These are phyloP conservation scores for Trametes cingulata DNA, from an alignment of 768 basidiomycete species.

Conservation along the genomic window DNA sequence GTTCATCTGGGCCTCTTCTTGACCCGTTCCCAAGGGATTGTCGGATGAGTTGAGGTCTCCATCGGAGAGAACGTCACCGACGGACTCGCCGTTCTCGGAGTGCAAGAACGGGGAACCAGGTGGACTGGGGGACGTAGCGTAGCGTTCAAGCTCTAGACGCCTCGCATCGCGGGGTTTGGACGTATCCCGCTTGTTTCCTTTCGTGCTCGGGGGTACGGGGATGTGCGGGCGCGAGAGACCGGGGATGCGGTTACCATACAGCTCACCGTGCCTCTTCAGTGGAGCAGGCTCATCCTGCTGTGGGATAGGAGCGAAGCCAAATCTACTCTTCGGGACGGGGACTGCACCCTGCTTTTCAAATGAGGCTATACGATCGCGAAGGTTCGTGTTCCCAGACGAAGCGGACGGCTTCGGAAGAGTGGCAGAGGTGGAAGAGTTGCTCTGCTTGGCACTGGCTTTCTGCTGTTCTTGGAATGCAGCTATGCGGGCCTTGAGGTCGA, in stretches of 20 bases:
- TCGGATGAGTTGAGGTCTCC: conserved; percentile 3
- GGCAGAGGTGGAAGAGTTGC: conserved; percentile 24
- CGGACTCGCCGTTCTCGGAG: conserved; percentile 10
- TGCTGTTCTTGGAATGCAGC: conserved; percentile 73
- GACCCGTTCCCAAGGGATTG: neutral
- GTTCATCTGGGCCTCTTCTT: conserved; percentile 9
- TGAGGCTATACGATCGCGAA: conserved; percentile 74
- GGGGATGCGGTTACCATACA: conserved; percentile 74
- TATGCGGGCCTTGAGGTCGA: conserved; percentile 79
- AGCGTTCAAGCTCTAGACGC: conserved; percentile 23
- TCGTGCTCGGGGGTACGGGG: conserved; percentile 16
- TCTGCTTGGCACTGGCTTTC: conserved; percentile 23
- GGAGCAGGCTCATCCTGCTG: conserved; percentile 47
- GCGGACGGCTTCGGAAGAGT: conserved; percentile 16
- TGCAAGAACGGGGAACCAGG: conserved; percentile 19
- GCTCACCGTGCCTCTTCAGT: conserved; percentile 57
- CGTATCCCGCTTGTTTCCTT: conserved; percentile 7
- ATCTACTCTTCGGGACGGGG: conserved; percentile 74
- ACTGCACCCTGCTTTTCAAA: conserved; percentile 79
- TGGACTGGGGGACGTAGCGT: conserved; percentile 20
- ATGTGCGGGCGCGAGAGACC: conserved; percentile 31
- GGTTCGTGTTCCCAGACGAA: conserved; percentile 14
- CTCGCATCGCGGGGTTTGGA: conserved; percentile 14
- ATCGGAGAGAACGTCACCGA: conserved; percentile 13
- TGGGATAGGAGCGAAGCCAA: conserved; percentile 68